Conservation (phyloP, 345 rosid species). For the Bruguiera sexangula region DNA sequence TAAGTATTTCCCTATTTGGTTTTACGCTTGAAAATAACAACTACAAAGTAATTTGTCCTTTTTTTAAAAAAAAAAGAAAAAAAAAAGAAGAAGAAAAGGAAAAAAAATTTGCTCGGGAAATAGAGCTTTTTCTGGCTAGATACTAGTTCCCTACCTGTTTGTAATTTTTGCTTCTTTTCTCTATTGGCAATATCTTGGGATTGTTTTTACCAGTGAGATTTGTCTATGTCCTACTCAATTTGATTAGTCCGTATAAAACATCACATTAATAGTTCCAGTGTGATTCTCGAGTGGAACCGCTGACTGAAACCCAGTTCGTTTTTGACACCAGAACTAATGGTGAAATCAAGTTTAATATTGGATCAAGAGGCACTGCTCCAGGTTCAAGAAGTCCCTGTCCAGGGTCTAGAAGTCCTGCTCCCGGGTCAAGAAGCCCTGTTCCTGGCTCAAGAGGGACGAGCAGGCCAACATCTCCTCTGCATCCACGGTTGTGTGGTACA, state of each 20-base stretch:
- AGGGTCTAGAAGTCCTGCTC: constrained; percentile 27
- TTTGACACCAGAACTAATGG: constrained; percentile 43
- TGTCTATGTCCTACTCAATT: neutral
- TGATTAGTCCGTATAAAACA: neutral
- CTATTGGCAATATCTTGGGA: neutral
- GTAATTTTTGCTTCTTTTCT: neutral
- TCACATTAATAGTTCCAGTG: neutral
- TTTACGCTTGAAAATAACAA: neutral
- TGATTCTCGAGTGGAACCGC: constrained; percentile 12
- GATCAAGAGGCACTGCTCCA: constrained; percentile 24
- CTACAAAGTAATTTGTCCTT: neutral
- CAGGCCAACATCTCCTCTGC: constrained; percentile 81
- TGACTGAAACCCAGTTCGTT: constrained; percentile 21
- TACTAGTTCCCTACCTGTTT: neutral
- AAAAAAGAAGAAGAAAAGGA: too few relatives aligned
- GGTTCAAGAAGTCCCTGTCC: constrained; percentile 29
- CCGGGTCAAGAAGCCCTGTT: constrained; percentile 31
- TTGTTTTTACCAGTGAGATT: too few relatives aligned
- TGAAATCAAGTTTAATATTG: constrained; percentile 36
- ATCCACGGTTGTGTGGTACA: constrained; percentile 44
- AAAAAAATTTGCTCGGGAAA: too few relatives aligned
- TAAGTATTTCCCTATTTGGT: neutral
- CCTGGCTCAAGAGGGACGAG: constrained; percentile 51
- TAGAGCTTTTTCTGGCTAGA: neutral
- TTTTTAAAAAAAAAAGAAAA: too few relatives aligned